Evolutionary conservation across 257 asterid genomes (phyloP).

Genomic region (Buddleja alternifolia): DNA sequence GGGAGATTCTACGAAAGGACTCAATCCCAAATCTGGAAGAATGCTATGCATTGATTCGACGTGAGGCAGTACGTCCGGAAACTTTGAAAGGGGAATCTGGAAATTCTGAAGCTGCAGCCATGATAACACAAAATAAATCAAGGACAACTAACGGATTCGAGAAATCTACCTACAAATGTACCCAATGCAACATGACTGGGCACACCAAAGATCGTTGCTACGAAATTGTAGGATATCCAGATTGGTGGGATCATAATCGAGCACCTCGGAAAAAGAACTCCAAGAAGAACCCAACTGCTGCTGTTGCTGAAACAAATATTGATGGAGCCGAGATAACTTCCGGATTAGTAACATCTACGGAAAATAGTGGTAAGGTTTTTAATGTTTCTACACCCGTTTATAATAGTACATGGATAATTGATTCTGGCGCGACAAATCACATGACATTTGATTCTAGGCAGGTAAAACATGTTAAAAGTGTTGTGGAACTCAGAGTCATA

Average conservation of each 20-base stretch:
- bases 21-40: neutral
- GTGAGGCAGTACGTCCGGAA: neutral
- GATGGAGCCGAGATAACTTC: neutral
- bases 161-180: neutral
- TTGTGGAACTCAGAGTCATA: too few relatives aligned
- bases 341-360: neutral
- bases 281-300: neutral
- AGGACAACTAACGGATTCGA: neutral
- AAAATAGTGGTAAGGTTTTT: slow-evolving; percentile 13
- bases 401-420: slow-evolving; percentile 10
- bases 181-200: neutral
- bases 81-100: neutral
- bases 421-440: neutral
- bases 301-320: neutral
- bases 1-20: slow-evolving; percentile 6
- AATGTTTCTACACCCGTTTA: too few relatives aligned
- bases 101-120: neutral
- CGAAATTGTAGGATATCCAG: neutral
- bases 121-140: neutral
- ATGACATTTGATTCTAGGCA: slow-evolving; percentile 18
- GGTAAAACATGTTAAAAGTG: neutral
- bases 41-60: neutral
- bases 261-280: too few relatives aligned
- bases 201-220: neutral
- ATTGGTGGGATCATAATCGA: neutral